Evolutionary conservation across 768 basidiomycete genomes (phyloP).

Genomic region (Psilocybe azurescens): DNA sequence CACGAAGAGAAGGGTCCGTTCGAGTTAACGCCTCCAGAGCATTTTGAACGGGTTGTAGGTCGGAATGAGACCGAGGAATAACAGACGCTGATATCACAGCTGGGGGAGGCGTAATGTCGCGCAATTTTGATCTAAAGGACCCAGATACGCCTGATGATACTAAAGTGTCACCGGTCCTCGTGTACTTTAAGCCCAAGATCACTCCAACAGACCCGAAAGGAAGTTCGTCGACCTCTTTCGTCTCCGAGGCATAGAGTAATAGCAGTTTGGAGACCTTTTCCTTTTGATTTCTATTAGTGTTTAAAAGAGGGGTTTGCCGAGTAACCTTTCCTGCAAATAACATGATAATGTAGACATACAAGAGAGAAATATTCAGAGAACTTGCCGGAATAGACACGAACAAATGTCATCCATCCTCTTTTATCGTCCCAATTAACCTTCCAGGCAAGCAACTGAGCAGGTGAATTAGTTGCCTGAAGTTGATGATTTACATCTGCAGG

Average conservation of each 20-base stretch:
- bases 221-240: constrained; percentile 78
- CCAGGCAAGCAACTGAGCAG: constrained; percentile 78
- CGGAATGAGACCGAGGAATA: constrained; percentile 80
- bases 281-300: constrained; percentile 67
- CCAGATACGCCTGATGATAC: constrained; percentile 53
- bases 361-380: background rate
- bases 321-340: constrained; percentile 64
- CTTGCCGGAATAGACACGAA: constrained; percentile 86
- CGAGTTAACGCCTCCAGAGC: constrained; percentile 74
- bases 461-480: constrained; percentile 47
- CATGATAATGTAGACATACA: constrained; percentile 6
- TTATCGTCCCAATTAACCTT: constrained; percentile 87
- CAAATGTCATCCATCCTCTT: constrained; percentile 91
- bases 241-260: constrained; percentile 78
- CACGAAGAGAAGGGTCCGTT: constrained; percentile 90
- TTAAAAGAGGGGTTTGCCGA: constrained; percentile 63
- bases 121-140: constrained; percentile 47
- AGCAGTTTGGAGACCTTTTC: constrained; percentile 80
- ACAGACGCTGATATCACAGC: constrained; percentile 86
- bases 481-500: constrained; percentile 69
- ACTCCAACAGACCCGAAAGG: constrained; percentile 87
- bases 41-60: constrained; percentile 77
- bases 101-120: constrained; percentile 77
- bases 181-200: constrained; percentile 80
- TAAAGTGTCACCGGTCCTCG: constrained; percentile 88